Percentiles rank a stretch among this genome's conserved stretches.
These are phyloP conservation scores for Rhizopogon roseolus DNA, from an alignment of 768 basidiomycete genomes.

Conservation along the genomic window DNA sequence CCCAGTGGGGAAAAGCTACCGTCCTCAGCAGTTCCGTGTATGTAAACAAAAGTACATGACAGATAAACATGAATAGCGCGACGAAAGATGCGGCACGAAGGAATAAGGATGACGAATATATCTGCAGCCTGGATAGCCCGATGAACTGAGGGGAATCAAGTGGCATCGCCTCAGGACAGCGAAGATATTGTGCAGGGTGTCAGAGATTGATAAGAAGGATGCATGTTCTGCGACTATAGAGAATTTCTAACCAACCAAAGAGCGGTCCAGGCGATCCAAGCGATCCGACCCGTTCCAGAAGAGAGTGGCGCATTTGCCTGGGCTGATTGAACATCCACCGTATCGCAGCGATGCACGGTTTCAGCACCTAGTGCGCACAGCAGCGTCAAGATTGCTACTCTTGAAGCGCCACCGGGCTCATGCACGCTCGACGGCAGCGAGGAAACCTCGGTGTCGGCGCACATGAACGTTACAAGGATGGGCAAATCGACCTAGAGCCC, in stretches of 20 bases:
- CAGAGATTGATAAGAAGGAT: too few species aligned
- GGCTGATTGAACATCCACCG: not conserved
- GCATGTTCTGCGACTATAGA: too few species aligned
- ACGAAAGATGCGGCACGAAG: not conserved
- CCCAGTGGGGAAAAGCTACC: conserved; percentile 12
- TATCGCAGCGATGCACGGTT: not conserved
- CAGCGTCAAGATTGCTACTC: not conserved
- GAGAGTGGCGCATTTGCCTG: not conserved
- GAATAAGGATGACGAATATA: not conserved
- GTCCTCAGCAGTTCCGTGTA: conserved; percentile 6
- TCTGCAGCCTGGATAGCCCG: not conserved
- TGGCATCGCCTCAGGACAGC: not conserved
- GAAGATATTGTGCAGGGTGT: not conserved
- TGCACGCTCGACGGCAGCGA: conserved; percentile 4
- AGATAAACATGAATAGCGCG: not conserved
- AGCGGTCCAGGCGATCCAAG: too few species aligned
- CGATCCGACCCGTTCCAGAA: too few species aligned
- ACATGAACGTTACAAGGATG: not conserved
- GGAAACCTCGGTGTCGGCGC: conserved; percentile 3
- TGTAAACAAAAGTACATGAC: not conserved
- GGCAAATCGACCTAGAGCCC: not conserved
- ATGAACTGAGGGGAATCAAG: not conserved
- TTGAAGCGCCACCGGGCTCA: conserved; percentile 1
- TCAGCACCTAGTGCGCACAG: not conserved
- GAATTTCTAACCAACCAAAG: too few species aligned